phyloP scores from a whole-genome alignment of 2,329 filamentous ascomycete genomes.

The Botrytis hyacinthi region DNA sequence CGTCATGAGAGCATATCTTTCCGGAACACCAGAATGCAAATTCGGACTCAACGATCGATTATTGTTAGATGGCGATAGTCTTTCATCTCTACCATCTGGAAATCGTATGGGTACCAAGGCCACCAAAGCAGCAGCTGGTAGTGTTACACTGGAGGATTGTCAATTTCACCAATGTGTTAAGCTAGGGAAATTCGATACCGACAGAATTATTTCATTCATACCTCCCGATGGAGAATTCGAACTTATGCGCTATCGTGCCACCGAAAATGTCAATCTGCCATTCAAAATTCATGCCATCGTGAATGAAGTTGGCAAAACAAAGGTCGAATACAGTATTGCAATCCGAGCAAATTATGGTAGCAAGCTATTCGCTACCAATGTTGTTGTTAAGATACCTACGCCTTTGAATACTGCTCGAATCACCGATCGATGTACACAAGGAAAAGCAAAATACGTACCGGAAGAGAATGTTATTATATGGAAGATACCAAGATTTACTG shows the following conservation, averaged over 20 bases:
- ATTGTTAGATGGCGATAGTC: conserved; percentile 75
- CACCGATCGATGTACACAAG: conserved; percentile 87
- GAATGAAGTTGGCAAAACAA: conserved; percentile 93
- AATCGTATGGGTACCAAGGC: conserved; percentile 81
- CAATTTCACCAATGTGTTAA: conserved; percentile 99
- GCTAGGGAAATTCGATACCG: conserved; percentile 92
- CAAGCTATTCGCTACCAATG: conserved; percentile 96
- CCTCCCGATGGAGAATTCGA: conserved; percentile 98
- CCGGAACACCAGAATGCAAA: conserved; percentile 96
- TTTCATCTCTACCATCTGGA: conserved; percentile 66
- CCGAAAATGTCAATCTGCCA: conserved; percentile 96
- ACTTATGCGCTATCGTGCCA: conserved; percentile 96
- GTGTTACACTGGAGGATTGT: conserved; percentile 94
- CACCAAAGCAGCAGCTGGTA: conserved; percentile 91
- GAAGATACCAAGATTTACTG: conserved; percentile 98
- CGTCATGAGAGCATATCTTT: conserved; percentile 96
- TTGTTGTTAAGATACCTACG: conserved; percentile 89
- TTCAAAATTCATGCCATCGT: conserved; percentile 99
- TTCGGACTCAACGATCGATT: conserved; percentile 96
- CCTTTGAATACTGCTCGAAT: conserved; percentile 95
- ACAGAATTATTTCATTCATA: conserved; percentile 95
- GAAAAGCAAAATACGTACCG: conserved; percentile 97
- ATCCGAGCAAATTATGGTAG: conserved; percentile 95
- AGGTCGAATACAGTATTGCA: conserved; percentile 97
- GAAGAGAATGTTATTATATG: conserved; percentile 97